Evolutionary conservation across 148 eudicot species (phyloP), one percentile per base, ranked within the genome.

Genomic region (Limonium bicolor): DNA sequence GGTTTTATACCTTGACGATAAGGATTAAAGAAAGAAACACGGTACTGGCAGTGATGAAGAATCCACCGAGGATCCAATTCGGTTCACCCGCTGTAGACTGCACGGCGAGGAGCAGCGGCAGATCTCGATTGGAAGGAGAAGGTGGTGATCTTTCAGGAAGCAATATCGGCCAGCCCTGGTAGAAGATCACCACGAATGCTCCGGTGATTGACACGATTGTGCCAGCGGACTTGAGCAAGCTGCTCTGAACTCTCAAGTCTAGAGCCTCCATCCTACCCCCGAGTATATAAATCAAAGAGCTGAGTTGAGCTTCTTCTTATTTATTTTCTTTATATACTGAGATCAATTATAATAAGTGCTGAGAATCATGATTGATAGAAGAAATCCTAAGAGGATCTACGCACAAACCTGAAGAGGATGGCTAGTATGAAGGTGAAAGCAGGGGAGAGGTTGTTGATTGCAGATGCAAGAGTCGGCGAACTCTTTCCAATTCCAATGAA

Each of bases 261-360:
- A 71, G 30, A 10, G 18, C 59, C 41, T 71, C 77, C 77, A 67
- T 67, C 63, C 77, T 71, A 34, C 41, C 46, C n/a, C n/a, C n/a
- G n/a, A n/a, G n/a, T n/a, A n/a, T n/a, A n/a, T n/a, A n/a, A n/a
- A n/a, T n/a, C n/a, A n/a, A n/a, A n/a, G n/a, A n/a, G n/a, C n/a
- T n/a, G n/a, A n/a, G n/a, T n/a, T n/a, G n/a, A n/a, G n/a, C n/a
- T n/a, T n/a, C n/a, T n/a, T n/a, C n/a, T n/a, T 12, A 1, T 3
- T 2, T 3, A 0, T 11, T 34, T 34, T 0, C 37, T n/a, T 0
- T 30, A n/a, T 30, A 30, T n/a, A 7, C n/a, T 30, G 34, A 1
- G 34, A n/a, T 30, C 0, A 30, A 22, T 16, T 37, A n/a, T n/a
- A n/a, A n/a, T n/a, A n/a, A n/a, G n/a, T n/a, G n/a, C n/a, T n/a